Evolutionary conservation across 176 grass and related monocot species (phyloP).

Genomic region (Aechmea fasciata): DNA sequence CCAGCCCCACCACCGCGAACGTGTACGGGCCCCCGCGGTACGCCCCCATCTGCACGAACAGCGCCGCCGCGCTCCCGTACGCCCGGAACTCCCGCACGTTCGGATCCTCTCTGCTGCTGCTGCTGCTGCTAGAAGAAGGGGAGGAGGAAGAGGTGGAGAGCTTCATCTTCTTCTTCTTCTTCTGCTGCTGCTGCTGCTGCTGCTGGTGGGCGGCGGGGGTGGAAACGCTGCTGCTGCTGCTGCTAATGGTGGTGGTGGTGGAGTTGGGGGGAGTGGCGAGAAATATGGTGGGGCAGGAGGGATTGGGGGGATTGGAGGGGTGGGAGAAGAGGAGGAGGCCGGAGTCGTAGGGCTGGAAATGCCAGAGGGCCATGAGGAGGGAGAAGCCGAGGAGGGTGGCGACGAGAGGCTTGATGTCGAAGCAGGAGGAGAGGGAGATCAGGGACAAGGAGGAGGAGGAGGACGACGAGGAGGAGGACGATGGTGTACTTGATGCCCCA

Average conservation of each 20-base stretch:
- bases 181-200: neutral
- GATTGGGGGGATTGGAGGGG: slow-evolving; percentile 29
- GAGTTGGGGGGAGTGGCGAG: slow-evolving; percentile 3
- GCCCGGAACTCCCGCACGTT: slow-evolving; percentile 52
- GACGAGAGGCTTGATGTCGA: slow-evolving; percentile 69
- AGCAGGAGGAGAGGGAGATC: slow-evolving; percentile 17
- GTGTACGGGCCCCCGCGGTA: slow-evolving; percentile 80
- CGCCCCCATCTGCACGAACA: slow-evolving; percentile 86
- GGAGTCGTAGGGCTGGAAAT: slow-evolving; percentile 65
- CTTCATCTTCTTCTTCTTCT: neutral
- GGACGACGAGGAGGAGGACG: neutral
- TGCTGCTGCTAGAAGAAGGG: neutral
- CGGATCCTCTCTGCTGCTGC: slow-evolving; percentile 10
- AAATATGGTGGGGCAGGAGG: neutral
- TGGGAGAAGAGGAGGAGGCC: slow-evolving; percentile 21
- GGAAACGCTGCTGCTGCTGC: neutral
- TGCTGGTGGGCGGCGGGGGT: neutral
- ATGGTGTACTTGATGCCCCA: neutral
- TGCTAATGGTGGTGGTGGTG: neutral
- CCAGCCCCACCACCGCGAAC: slow-evolving; percentile 66
- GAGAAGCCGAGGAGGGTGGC: slow-evolving; percentile 60
- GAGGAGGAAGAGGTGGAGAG: neutral
- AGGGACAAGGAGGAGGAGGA: neutral
- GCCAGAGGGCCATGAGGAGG: slow-evolving; percentile 63
- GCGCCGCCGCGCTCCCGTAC: slow-evolving; percentile 66